Conservation (phyloP, 2,329 filamentous ascomycete genomes). For the Diplodia scrobiculata region DNA sequence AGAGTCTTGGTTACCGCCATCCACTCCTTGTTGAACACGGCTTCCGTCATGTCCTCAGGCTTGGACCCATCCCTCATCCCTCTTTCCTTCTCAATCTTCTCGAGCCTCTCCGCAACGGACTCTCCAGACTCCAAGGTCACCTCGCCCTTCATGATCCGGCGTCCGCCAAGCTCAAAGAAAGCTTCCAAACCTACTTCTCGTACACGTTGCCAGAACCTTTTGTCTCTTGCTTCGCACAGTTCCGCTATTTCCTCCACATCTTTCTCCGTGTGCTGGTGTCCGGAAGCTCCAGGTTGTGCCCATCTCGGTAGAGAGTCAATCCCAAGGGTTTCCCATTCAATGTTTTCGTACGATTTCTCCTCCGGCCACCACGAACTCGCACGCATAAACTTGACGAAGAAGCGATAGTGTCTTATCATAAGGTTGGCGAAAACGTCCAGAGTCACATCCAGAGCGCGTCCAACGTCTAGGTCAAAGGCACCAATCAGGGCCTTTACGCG, state of each 20-base stretch:
- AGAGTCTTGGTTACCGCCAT: conserved; percentile 77
- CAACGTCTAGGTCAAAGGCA: conserved; percentile 95
- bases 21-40: conserved; percentile 60
- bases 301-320: conserved; percentile 75
- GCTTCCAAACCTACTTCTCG: conserved; percentile 74
- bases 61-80: conserved; percentile 38
- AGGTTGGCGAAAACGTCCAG: conserved; percentile 93
- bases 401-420: conserved; percentile 86
- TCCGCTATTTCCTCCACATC: conserved; percentile 63
- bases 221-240: conserved; percentile 67
- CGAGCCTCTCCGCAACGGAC: conserved; percentile 32
- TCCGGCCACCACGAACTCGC: conserved; percentile 96
- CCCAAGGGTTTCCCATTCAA: conserved; percentile 54
- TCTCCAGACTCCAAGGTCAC: conserved; percentile 10
- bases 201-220: conserved; percentile 78
- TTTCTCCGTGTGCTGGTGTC: conserved; percentile 66
- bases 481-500: conserved; percentile 92
- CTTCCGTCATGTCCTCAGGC: conserved; percentile 50
- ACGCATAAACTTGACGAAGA: conserved; percentile 90
- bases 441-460: conserved; percentile 88
- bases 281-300: conserved; percentile 72
- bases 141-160: conserved; percentile 64
- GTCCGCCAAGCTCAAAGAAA: conserved; percentile 84
- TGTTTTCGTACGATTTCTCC: conserved; percentile 57
- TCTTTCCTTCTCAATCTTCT: conserved; percentile 29